These are phyloP conservation scores for Microbotryum scabiosae DNA, from an alignment of 1,284 basidiomycete species.

Conservation along the genomic window DNA sequence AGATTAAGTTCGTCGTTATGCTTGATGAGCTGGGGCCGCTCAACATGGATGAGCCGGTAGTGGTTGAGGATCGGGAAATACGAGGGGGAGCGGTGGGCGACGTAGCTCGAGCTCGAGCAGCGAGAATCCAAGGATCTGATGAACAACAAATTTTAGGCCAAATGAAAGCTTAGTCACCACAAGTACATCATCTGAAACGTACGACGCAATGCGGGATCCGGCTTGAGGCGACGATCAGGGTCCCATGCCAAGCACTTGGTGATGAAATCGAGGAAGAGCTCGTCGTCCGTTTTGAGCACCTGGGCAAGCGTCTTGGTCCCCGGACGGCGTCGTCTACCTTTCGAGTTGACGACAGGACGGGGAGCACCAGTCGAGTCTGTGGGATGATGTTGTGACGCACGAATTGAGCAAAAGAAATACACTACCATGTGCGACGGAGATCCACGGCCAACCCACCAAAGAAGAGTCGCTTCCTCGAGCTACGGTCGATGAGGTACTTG, in stretches of 20 bases:
- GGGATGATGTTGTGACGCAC: background rate
- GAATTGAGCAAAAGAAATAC: background rate
- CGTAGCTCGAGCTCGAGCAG: slow-evolving; percentile 6
- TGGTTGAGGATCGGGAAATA: slow-evolving; percentile 1
- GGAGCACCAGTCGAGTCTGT: slow-evolving; percentile 85
- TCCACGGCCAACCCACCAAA: slow-evolving; percentile 49
- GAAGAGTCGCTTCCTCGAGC: slow-evolving; percentile 88
- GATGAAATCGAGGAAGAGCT: slow-evolving; percentile 76
- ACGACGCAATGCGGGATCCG: slow-evolving; percentile 62
- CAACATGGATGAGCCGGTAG: slow-evolving; percentile 3
- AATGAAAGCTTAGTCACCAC: background rate
- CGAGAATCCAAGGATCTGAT: slow-evolving; percentile 14
- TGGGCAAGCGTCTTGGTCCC: slow-evolving; percentile 80
- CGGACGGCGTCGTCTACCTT: slow-evolving; percentile 83
- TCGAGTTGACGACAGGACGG: slow-evolving; percentile 89
- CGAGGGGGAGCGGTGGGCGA: slow-evolving; percentile 8
- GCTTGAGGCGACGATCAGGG: slow-evolving; percentile 90
- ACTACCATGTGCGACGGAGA: too few species aligned
- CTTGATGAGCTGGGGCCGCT: slow-evolving; percentile 1
- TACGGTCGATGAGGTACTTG: slow-evolving; percentile 86
- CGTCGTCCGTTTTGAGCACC: slow-evolving; percentile 80
- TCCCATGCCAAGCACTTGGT: slow-evolving; percentile 96
- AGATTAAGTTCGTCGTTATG: slow-evolving; percentile 4
- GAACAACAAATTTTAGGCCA: too few species aligned
- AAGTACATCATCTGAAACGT: background rate